Conservation (phyloP, 306 rosid genomes). For the Lathyrus sativus region DNA sequence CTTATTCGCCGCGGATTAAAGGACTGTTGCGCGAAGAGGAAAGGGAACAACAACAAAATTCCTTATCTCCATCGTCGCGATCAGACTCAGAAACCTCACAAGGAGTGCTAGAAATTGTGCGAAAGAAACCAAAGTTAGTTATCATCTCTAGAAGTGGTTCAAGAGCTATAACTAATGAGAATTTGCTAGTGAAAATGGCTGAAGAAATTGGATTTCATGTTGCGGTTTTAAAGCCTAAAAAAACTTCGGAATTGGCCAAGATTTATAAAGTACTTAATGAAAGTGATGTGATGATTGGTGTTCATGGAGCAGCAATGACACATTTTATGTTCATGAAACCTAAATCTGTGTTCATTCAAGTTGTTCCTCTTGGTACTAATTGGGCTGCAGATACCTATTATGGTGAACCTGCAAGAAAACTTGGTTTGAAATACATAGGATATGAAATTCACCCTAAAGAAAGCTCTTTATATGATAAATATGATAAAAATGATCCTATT, state of each 20-base stretch:
- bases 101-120: conserved; percentile 26
- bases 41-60: conserved; percentile 30
- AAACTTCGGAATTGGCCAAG: conserved; percentile 79
- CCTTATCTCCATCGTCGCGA: conserved; percentile 41
- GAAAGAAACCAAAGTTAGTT: conserved; percentile 56
- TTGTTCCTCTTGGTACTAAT: conserved; percentile 74
- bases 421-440: conserved; percentile 79
- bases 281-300: conserved; percentile 90
- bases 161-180: conserved; percentile 73
- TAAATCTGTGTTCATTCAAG: conserved; percentile 73
- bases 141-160: conserved; percentile 79
- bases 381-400: conserved; percentile 94
- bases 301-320: conserved; percentile 98
- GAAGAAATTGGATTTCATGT: conserved; percentile 66
- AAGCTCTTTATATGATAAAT: conserved; percentile 65
- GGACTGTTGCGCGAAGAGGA: conserved; percentile 61
- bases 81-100: conserved; percentile 36
- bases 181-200: conserved; percentile 66
- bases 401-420: conserved; percentile 84
- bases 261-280: conserved; percentile 65
- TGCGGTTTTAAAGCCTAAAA: conserved; percentile 59
- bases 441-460: conserved; percentile 70
- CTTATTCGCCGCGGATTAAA: conserved; percentile 74
- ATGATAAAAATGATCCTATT: conserved; percentile 61
- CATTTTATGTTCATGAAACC: conserved; percentile 85